Evolutionary conservation across 805 yeast genomes (phyloP).

Genomic region (Metschnikowia koreensis): DNA sequence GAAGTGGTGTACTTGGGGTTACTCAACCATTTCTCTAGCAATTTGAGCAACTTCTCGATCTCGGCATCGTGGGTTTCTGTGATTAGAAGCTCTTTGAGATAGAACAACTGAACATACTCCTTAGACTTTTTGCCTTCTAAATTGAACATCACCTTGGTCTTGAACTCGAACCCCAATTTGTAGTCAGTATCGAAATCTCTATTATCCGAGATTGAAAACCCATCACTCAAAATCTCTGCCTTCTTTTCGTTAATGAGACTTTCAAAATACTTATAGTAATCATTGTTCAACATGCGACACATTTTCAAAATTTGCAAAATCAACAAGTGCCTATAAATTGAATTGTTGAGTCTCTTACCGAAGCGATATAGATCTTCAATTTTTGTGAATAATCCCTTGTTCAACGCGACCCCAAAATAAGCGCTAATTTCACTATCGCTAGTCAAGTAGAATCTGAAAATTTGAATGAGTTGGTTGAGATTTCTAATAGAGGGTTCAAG

Average conservation of each 20-base stretch:
- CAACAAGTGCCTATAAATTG: slow-evolving; percentile 45
- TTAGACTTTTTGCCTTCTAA: slow-evolving; percentile 16
- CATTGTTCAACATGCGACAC: slow-evolving; percentile 31
- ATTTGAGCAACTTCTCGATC: slow-evolving; percentile 23
- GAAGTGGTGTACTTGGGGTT: slow-evolving; percentile 9
- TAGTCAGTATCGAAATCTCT: slow-evolving; percentile 58
- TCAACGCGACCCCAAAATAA: slow-evolving; percentile 53
- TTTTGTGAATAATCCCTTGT: slow-evolving; percentile 61
- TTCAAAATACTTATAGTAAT: slow-evolving; percentile 29
- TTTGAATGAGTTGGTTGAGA: slow-evolving; percentile 30
- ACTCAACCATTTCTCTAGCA: slow-evolving; percentile 26
- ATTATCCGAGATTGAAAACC: slow-evolving; percentile 44
- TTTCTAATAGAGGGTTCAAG: slow-evolving; percentile 43
- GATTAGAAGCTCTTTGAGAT: slow-evolving; percentile 41
- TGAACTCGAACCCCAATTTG: slow-evolving; percentile 45
- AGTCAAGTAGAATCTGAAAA: slow-evolving; percentile 52
- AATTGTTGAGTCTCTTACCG: slow-evolving; percentile 48
- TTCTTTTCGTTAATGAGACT: slow-evolving; percentile 17
- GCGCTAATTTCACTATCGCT: slow-evolving; percentile 50
- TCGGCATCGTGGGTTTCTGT: slow-evolving; percentile 29
- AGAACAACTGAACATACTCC: slow-evolving; percentile 34
- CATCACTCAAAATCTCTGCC: slow-evolving; percentile 14
- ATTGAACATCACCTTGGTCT: slow-evolving; percentile 16
- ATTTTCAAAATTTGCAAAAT: slow-evolving; percentile 33
- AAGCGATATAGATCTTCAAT: slow-evolving; percentile 65